Evolutionary conservation across 2,329 filamentous ascomycete genomes (phyloP), one percentile per base, ranked within the genome.

Genomic region (Dothiorella sarmentorum): DNA sequence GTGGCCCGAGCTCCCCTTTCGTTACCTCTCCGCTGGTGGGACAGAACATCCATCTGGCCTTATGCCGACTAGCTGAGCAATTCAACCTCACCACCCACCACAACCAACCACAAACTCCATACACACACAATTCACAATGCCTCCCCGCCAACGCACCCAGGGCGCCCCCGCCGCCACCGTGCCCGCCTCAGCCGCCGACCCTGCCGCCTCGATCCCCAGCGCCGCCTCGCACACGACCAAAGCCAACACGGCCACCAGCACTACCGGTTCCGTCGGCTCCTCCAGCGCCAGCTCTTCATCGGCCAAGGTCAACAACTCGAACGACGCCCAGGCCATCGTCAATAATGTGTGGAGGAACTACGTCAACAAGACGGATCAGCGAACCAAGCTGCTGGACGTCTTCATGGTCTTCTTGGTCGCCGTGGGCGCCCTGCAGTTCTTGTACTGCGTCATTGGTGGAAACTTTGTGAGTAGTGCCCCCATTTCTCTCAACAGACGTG

Each of bases 401-500:
- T 99, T 99, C 74, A 86, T 99, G 84, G 84, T 76, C 3, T 99
- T 97, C 73, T 78, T 99, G 60, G 85, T 94, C 20, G 80, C 87
- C 1, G 90, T 96, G 4, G 94, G 91, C 52, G 90, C 79, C n/a
- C 73, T 97, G 68, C 94, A 99, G 76, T 97, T 99, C 74, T 73
- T 89, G 61, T 99, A 99, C 77, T 97, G 93, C 73, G 80, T 97
- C 58, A 70, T 97, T 66, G 91, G 86, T 57, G 94, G 94, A 64
- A 97, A 97, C 76, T 99, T 93, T 70, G 94, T 99, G 83, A 62
- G 91, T 84, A 47, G 7, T 6, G 6, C 42, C 26, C 7, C 13
- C 1, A 24, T 17, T 26, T 17, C 26, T 31, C n/a, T n/a, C 1
- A 11, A 9, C 7, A 3, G 1, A 15, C n/a, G 40, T 4, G 20